Evolutionary conservation across 371 early-diverging fungal species (phyloP).

Genomic region (Quaeritorhiza haematococci): DNA sequence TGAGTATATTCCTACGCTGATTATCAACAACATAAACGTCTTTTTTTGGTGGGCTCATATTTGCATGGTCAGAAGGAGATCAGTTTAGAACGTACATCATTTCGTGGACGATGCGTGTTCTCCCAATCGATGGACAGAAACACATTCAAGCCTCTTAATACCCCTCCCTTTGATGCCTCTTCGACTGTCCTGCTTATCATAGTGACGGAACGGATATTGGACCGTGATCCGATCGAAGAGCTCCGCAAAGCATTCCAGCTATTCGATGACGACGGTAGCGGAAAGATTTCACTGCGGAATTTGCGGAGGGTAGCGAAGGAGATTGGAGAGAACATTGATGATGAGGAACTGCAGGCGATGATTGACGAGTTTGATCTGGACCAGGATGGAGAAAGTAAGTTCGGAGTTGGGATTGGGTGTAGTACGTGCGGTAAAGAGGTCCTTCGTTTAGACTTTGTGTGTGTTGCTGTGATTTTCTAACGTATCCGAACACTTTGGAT

Average conservation of each 20-base stretch:
- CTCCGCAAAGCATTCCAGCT: slow-evolving; percentile 70
- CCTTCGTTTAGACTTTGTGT: background rate
- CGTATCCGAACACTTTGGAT: background rate
- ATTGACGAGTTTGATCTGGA: slow-evolving; percentile 79
- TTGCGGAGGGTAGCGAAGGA: slow-evolving; percentile 67
- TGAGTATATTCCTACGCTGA: slow-evolving; percentile 30
- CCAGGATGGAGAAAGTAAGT: slow-evolving; percentile 68
- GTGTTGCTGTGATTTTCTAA: background rate
- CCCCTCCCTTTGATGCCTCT: background rate
- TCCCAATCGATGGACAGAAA: background rate
- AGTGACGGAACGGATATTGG: slow-evolving; percentile 63
- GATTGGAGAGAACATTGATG: slow-evolving; percentile 67
- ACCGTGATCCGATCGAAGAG: slow-evolving; percentile 73
- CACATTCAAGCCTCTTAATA: background rate
- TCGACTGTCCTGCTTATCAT: background rate
- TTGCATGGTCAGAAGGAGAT: no score
- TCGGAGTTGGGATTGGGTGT: background rate
- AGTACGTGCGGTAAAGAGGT: background rate
- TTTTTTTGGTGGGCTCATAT: no score
- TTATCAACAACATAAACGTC: background rate
- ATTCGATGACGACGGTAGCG: slow-evolving; percentile 66
- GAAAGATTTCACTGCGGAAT: slow-evolving; percentile 56
- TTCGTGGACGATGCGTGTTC: no score
- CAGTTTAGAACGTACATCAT: no score
- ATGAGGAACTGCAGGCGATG: slow-evolving; percentile 73